Evolutionary conservation across 2,329 filamentous ascomycete species (phyloP).

Genomic region (Teratosphaeria viscida): DNA sequence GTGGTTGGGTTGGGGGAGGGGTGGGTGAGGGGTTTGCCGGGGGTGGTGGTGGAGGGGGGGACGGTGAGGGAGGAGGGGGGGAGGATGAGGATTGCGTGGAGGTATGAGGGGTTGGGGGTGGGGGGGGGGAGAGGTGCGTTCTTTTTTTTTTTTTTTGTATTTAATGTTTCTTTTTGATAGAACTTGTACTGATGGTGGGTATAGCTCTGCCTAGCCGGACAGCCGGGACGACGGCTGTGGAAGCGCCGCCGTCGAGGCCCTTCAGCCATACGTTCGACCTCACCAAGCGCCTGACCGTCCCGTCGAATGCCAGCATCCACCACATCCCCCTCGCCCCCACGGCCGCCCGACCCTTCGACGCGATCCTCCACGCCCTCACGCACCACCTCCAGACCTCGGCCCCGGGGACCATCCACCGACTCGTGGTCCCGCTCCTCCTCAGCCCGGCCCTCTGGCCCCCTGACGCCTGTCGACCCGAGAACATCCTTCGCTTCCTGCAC

Average conservation of each 20-base stretch:
- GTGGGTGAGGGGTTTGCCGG: conserved; percentile 79
- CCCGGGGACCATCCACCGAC: conserved; percentile 58
- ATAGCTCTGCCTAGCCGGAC: conserved; percentile 21
- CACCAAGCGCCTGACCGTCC: conserved; percentile 37
- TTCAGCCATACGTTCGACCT: conserved; percentile 46
- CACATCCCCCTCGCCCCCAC: conserved; percentile 52
- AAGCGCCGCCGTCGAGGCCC: conserved; percentile 10
- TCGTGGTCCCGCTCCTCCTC: conserved; percentile 75
- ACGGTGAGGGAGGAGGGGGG: conserved; percentile 36
- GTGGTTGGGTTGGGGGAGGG: conserved; percentile 67
- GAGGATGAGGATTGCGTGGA: conserved; percentile 98
- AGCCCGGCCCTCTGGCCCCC: conserved; percentile 77
- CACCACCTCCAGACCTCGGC: conserved; percentile 48
- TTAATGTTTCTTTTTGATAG: neutral
- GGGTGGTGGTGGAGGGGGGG: conserved; percentile 46
- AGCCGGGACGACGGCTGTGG: neutral
- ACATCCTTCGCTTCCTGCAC: conserved; percentile 73
- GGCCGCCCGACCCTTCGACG: conserved; percentile 49
- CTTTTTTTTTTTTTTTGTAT: conserved; percentile 2
- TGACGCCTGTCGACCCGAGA: conserved; percentile 55
- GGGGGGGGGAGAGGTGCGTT: conserved; percentile 56
- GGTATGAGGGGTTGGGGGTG: conserved; percentile 77
- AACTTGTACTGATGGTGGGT: conserved; percentile 10
- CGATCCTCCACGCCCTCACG: conserved; percentile 52
- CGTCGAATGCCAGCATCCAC: conserved; percentile 31